Evolutionary conservation across 805 yeast genomes (phyloP), one percentile per base, ranked within the genome.

Genomic region (Wickerhamomyces sydowiorum): DNA sequence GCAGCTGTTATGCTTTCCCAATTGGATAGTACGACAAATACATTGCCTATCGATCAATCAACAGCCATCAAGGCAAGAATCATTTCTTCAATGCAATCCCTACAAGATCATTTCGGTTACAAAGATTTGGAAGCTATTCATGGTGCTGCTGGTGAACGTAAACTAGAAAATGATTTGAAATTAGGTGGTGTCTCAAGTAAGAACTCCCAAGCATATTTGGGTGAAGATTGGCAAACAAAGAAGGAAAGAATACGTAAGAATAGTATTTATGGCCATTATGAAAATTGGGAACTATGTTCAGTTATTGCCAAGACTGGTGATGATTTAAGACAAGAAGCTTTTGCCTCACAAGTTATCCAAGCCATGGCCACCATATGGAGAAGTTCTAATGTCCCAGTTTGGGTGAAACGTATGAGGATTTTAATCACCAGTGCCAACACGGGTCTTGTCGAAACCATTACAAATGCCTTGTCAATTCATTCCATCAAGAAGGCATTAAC

Each of bases 261-360:
- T 14, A 86, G 96, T 39, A 76, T 79, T 8, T 89, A 70, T 56
- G 99, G 99, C 0, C 93, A 89, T 57, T 62, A 85, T 25, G 86
- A 83, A 21, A 86, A 88, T 59, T 93, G 99, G 99, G 97, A 93
- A 48, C 62, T 93, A 31, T 88, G 91, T 50, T 90, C 97, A 1
- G 96, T 91, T 3, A 93, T 93, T 58, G 96, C 95, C 12, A 93
- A 93, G 58, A 91, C 96, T 24, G 99, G 99, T 28, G 91, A 86
- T 55, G 99, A 93, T 64, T 62, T 93, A 39, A 85, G 96, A 20
- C 99, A 93, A 60, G 99, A 93, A 61, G 96, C 99, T 0, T 89
- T 93, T 70, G 99, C 99, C 0, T 89, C 96, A 48, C 99, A 93
- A 60, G 61, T 93, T 35, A 91, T 93, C 39, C 83, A 85, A 46